Evolutionary conservation across 2,329 filamentous ascomycete genomes (phyloP).

Genomic region (Sphaceloma murrayae): DNA sequence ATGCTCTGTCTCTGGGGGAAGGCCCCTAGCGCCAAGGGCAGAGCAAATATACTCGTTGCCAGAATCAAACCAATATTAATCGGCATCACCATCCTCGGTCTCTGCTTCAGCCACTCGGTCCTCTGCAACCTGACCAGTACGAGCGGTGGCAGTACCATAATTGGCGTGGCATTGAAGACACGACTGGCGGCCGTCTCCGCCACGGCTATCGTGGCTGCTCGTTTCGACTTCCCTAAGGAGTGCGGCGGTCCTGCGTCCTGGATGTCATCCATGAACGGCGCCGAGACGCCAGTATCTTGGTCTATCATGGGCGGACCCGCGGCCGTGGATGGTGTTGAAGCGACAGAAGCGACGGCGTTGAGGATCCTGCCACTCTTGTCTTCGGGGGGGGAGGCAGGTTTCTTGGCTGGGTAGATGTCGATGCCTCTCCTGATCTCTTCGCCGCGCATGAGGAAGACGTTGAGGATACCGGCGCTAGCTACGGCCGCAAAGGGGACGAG

Average conservation of each 20-base stretch:
- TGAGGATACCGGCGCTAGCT: slow-evolving; percentile 79
- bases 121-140: slow-evolving; percentile 76
- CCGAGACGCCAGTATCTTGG: slow-evolving; percentile 22
- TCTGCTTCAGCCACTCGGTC: slow-evolving; percentile 67
- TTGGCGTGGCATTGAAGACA: slow-evolving; percentile 86
- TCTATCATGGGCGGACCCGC: slow-evolving; percentile 42
- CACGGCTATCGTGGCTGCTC: slow-evolving; percentile 80
- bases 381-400: slow-evolving; percentile 38
- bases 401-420: slow-evolving; percentile 77
- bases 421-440: slow-evolving; percentile 93
- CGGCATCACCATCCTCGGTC: slow-evolving; percentile 67
- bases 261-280: slow-evolving; percentile 6
- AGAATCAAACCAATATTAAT: slow-evolving; percentile 83
- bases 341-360: neutral
- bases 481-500: slow-evolving; percentile 95
- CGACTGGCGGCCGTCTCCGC: slow-evolving; percentile 85
- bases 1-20: slow-evolving; percentile 89
- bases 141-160: slow-evolving; percentile 92
- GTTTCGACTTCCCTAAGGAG: slow-evolving; percentile 75
- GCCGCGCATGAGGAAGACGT: slow-evolving; percentile 94
- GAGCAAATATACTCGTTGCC: slow-evolving; percentile 73
- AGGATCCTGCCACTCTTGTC: slow-evolving; percentile 46
- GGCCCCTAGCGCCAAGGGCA: slow-evolving; percentile 80
- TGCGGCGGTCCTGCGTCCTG: slow-evolving; percentile 21
- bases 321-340: slow-evolving; percentile 15